Conservation (phyloP, 345 rosid genomes). For the Murraya paniculata region DNA sequence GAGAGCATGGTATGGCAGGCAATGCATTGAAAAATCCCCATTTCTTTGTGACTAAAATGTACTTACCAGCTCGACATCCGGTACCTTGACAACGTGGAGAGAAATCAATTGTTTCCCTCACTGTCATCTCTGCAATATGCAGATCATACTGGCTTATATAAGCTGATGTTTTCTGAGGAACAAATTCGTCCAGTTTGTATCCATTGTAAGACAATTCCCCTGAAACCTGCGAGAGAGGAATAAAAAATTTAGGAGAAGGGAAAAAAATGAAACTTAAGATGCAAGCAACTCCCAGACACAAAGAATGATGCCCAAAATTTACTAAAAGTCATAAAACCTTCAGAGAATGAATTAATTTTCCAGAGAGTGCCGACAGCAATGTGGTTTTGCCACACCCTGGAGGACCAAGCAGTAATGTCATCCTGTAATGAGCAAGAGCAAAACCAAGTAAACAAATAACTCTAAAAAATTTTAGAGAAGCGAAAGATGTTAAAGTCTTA, state of each 20-base stretch:
- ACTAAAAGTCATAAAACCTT: slow-evolving; percentile 20
- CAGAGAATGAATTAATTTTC: slow-evolving; percentile 29
- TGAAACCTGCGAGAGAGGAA: not conserved
- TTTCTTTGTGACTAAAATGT: not conserved
- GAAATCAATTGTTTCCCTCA: slow-evolving; percentile 36
- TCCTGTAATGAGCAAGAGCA: slow-evolving; percentile 11
- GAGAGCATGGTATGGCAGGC: not conserved
- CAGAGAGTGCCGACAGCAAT: slow-evolving; percentile 30
- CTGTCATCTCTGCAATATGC: slow-evolving; percentile 40
- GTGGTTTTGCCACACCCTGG: slow-evolving; percentile 42
- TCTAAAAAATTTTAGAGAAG: not conserved
- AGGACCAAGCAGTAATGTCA: slow-evolving; percentile 38
- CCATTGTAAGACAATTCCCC: slow-evolving; percentile 41
- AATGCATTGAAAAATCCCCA: not conserved
- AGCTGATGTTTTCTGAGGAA: slow-evolving; percentile 41
- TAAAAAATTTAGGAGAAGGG: too few species aligned
- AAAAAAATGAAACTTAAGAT: too few species aligned
- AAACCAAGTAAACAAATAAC: not conserved
- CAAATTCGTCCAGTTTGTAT: slow-evolving; percentile 30
- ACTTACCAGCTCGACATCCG: slow-evolving; percentile 34
- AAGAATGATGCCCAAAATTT: not conserved
- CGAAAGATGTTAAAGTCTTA: not conserved
- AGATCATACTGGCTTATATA: slow-evolving; percentile 34
- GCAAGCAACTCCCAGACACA: not conserved
- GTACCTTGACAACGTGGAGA: slow-evolving; percentile 36